Base-by-base conservation (phyloP, 768 basidiomycete genomes). In the Phlebiopsis gigantea region DNA sequence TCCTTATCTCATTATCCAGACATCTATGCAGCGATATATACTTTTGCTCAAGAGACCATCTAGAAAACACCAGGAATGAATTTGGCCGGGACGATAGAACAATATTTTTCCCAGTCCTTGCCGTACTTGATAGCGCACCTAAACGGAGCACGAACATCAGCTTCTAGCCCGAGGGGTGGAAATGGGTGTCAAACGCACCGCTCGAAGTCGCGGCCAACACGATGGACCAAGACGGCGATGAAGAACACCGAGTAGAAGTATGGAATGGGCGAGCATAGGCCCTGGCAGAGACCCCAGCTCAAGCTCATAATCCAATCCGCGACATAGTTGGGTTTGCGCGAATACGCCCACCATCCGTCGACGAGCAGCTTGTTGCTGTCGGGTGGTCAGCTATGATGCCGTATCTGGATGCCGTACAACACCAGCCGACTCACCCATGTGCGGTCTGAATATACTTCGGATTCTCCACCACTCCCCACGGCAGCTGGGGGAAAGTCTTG, bases 171-270 rank as follows among this genome's bases (percentile, higher is more conserved):
- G 7, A 53, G 8, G 28, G 21, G 43, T 10, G 10, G 6, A 57
- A 15, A 34, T 14, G 47, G 31, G 45, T 19, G 10, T 3, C 12
- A 17, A 9, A 66, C 79, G 53, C 57, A 90, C 78, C 95, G 80
- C 71, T 95, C 96, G 71, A 98, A 97, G 78, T 99, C 97, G 53
- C 97, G 85, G 0, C 87, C 82, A 64, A 88, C 90, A 31, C 97
- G 84, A 67, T 98, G 97, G 41, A 93, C 78, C 54, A 99, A 83
- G 21, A 98, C 95, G 45, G 81, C 81, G 66, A 96, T 86, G 78
- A 98, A 98, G 81, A 98, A 99, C 49, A 93, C 78, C 12, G 93
- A 93, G 73, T 98, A 98, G 74, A 92, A 99, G 75, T 95, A 95
- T 0, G 94, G 94, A 67, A 98, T 96, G 48, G 87, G 80, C 28